Conservation (phyloP, 2,329 filamentous ascomycete species). For the Apiospora pterosperma region DNA sequence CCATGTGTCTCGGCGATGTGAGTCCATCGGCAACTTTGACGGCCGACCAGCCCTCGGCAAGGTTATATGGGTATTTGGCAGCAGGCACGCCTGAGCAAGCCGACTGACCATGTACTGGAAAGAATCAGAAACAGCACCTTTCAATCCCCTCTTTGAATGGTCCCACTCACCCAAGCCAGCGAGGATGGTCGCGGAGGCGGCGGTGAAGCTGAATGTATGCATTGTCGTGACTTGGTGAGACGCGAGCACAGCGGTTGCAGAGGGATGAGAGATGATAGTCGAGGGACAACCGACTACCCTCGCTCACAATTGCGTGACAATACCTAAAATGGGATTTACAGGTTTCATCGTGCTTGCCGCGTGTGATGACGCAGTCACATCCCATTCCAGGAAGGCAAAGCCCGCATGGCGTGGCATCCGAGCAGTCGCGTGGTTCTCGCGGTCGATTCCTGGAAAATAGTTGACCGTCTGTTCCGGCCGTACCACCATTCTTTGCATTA, state of each 20-base stretch:
- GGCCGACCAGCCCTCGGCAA: constrained; percentile 22
- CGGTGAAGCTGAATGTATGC: neutral
- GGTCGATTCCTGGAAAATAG: neutral
- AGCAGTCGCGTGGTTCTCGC: neutral
- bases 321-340: neutral
- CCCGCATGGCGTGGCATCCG: neutral
- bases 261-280: neutral
- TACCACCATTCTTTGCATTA: neutral
- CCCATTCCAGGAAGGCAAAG: neutral
- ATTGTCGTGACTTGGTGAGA: neutral
- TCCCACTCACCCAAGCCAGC: neutral
- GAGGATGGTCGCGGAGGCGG: neutral
- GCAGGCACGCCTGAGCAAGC: constrained; percentile 19
- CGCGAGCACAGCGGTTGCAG: neutral
- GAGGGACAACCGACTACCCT: neutral
- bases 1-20: constrained; percentile 19
- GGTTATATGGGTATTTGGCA: constrained; percentile 18
- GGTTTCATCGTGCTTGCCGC: neutral
- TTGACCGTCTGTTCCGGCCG: neutral
- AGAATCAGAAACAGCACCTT: neutral
- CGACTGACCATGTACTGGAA: neutral
- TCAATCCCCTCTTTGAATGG: neutral
- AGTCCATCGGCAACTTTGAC: constrained; percentile 24
- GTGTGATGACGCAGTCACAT: neutral
- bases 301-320: neutral